Evolutionary conservation across 2,329 filamentous ascomycete genomes (phyloP), one percentile per base, ranked within the genome.

Genomic region (Colletotrichum agaves): DNA sequence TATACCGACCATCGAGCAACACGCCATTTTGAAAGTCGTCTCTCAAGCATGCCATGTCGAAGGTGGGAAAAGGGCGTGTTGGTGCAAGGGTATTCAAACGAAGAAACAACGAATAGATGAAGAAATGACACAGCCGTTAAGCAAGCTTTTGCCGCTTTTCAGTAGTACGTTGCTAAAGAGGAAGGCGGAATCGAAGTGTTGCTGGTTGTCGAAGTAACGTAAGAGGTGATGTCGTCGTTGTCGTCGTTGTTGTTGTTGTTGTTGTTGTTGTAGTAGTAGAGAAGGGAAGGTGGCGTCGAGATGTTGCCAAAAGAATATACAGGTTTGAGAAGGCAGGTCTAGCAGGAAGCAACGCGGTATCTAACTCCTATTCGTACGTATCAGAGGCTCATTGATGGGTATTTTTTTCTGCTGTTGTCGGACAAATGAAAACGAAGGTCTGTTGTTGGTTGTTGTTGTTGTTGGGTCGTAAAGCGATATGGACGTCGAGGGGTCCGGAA

Each of bases 1-100:
- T 86, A 80, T 96, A 99, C 73, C 96, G 94, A 79, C 93, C 94
- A 78, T 93, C 90, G 77, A 97, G 90, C 77, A 97, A 82, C 80
- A 92, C 88, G 80, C 92, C 93, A 80, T 89, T 85, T 76, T 89
- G 84, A 82, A 97, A 96, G 77, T 90, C 87, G 82, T 94, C 89
- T 83, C 90, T 90, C 85, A 97, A 88, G 85, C 93, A 97, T 83
- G 94, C 93, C 93, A 97, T 85, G 59, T 59, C 69, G 66, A 70
- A 64, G 67, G 63, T 69, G 72, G 70, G 75, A 74, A 75, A 71
- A 73, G 74, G 73, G 74, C 33, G 41, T 21, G 65, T 60, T 69
- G 50, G 53, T 68, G 46, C 52, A 63, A 46, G 61, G 64, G 65
- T 67, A 62, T 70, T 58, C 62, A 61, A 67, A 37, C 31, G 44